A percentile compares a stretch with the other conserved stretches of the same genome.
Evolutionary conservation across 2,329 filamentous ascomycete genomes (phyloP).

Genomic region (Leptographium lundbergii): DNA sequence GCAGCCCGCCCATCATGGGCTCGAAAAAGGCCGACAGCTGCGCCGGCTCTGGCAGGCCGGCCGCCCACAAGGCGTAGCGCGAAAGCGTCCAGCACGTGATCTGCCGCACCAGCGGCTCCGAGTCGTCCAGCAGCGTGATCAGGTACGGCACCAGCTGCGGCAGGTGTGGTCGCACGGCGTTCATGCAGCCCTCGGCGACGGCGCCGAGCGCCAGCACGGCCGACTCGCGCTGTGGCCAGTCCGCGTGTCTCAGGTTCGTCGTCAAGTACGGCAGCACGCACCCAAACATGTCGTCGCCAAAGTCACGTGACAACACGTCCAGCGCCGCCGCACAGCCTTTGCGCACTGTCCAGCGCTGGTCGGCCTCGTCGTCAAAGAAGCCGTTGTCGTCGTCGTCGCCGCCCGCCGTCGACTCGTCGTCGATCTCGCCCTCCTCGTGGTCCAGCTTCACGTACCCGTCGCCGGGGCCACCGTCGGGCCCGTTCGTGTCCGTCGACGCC

Average conservation of each 20-base stretch:
- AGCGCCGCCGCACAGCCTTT: conserved; percentile 95
- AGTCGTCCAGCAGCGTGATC: conserved; percentile 70
- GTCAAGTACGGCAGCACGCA: conserved; percentile 87
- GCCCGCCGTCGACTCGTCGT: conserved; percentile 40
- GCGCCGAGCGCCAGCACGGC: conserved; percentile 89
- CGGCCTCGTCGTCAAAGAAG: conserved; percentile 69
- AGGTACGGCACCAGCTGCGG: conserved; percentile 85
- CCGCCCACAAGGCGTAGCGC: conserved; percentile 86
- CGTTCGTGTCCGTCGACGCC: conserved; percentile 36
- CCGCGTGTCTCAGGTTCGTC: conserved; percentile 72
- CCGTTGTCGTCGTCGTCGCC: conserved; percentile 77
- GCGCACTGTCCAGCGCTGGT: conserved; percentile 87
- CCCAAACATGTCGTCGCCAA: conserved; percentile 76
- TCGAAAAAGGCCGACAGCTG: conserved; percentile 73
- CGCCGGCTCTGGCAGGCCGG: conserved; percentile 52
- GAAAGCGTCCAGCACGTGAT: conserved; percentile 98
- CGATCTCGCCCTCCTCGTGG: conserved; percentile 56
- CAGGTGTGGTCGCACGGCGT: conserved; percentile 78
- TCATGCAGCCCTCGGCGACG: conserved; percentile 88
- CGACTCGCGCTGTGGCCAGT: conserved; percentile 89
- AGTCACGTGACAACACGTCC: conserved; percentile 87
- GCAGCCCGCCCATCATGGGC: conserved; percentile 92
- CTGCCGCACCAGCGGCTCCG: conserved; percentile 81
- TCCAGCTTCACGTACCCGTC: conserved; percentile 40
- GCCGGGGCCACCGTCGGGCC: conserved; percentile 21